Base-by-base conservation (phyloP, 495 filamentous ascomycete species). In the Aspergillus carlsbadensis region DNA sequence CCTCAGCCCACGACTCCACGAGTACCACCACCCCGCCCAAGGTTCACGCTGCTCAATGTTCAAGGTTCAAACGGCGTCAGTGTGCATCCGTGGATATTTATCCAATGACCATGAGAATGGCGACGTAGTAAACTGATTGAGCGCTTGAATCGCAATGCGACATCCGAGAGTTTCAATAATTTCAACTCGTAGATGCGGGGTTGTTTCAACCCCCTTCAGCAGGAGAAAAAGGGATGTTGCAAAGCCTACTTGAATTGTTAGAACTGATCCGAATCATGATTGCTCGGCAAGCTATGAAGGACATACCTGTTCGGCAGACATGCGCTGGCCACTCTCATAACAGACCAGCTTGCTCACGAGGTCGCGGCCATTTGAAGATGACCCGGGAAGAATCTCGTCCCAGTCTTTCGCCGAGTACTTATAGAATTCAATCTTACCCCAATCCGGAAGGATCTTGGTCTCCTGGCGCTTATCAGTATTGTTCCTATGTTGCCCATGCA, bases 351-450 rank as follows among this genome's bases (percentile, higher is more conserved):
- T 64, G 44, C 72, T 73, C 33, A 84, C 82, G 35, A 88, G 59
- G 57, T 86, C 80, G 48, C 77, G 72, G 14, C 76, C 82, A 13
- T 70, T 70, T 3, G 76, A 75, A 4, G 78, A 76, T 6, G 72
- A 71, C 5, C 68, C 70, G 1, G 75, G 76, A 10, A 87, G 68
- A 29, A 87, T 70, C 1, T 77, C 70, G 10, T 76, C 66, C 85
- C 85, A 88, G 6, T 64, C 22, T 47, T 74, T 78, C 2, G 70
- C 59, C 6, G 75, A 76, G 61, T 80, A 85, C 55, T 75, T 61
- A 52, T 81, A 65, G 57, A 87, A 88, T 52, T 79, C 68, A 59
- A 88, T 80, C 64, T 88, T 88, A 13, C 81, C 83, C 85, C 85
- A 88, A 59, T 87, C 84, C 0, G 82, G 84, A 49, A 87, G 75